Evolutionary conservation across 2,329 filamentous ascomycete genomes (phyloP).

Genomic region (Aspergillus proliferans): DNA sequence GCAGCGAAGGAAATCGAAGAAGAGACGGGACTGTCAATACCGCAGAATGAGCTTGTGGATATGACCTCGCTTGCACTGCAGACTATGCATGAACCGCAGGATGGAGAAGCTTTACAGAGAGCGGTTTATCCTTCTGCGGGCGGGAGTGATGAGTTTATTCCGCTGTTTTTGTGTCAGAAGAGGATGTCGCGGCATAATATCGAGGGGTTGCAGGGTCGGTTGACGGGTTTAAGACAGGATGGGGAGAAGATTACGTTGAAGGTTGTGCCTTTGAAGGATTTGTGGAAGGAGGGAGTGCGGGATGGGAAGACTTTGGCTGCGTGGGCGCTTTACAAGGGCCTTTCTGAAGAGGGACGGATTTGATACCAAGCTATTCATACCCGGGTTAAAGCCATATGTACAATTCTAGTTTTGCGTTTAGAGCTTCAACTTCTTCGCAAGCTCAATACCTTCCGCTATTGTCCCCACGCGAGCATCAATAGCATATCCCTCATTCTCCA

Average conservation of each 20-base stretch:
- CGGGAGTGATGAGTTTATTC: conserved; percentile 55
- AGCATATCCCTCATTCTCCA: conserved; percentile 66
- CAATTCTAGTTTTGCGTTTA: conserved; percentile 2
- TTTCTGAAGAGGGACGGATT: conserved; percentile 44
- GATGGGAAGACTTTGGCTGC: conserved; percentile 54
- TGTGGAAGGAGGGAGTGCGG: conserved; percentile 50
- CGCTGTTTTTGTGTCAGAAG: conserved; percentile 52
- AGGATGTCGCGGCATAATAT: conserved; percentile 44
- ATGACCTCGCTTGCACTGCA: conserved; percentile 47
- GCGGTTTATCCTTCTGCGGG: conserved; percentile 51
- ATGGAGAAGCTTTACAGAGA: conserved; percentile 38
- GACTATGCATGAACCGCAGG: conserved; percentile 8
- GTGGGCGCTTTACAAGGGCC: conserved; percentile 49
- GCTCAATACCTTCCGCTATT: conserved; percentile 69
- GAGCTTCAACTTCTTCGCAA: conserved; percentile 50
- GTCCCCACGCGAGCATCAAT: conserved; percentile 75
- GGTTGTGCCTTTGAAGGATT: conserved; percentile 44
- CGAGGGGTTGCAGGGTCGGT: conserved; percentile 45
- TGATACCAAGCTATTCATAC: conserved; percentile 5
- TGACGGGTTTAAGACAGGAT: conserved; percentile 50
- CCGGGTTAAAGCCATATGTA: background rate
- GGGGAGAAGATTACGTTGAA: conserved; percentile 56
- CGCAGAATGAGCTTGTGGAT: conserved; percentile 46
- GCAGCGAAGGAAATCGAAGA: conserved; percentile 54
- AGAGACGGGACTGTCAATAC: conserved; percentile 50